Percentiles rank a stretch among this genome's conserved stretches.
Evolutionary conservation across 768 basidiomycete species (phyloP).

Genomic region (Bullera alba): DNA sequence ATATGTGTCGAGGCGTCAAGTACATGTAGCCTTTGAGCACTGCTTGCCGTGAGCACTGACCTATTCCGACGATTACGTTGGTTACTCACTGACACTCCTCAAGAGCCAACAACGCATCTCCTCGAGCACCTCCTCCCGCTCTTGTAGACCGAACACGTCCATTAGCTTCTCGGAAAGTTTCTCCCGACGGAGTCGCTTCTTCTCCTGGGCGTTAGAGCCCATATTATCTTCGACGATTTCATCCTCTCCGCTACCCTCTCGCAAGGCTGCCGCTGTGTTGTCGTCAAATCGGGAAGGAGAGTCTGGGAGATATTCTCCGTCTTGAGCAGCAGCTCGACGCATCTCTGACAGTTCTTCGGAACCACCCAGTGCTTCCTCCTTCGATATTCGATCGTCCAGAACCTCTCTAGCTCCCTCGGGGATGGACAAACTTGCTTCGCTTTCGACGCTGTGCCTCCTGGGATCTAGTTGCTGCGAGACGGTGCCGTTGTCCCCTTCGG

Average conservation of each 20-base stretch:
- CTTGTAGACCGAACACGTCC: slow-evolving; percentile 76
- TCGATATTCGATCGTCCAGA: slow-evolving; percentile 13
- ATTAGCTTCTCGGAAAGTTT: slow-evolving; percentile 79
- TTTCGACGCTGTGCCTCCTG: not conserved
- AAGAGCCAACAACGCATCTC: slow-evolving; percentile 94
- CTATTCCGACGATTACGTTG: not conserved
- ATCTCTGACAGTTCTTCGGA: not conserved
- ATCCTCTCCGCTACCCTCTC: slow-evolving; percentile 14
- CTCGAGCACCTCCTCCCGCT: slow-evolving; percentile 72
- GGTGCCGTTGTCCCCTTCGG: too few relatives aligned
- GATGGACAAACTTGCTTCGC: not conserved
- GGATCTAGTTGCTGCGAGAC: too few relatives aligned
- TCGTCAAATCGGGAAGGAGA: not conserved
- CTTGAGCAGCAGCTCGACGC: not conserved
- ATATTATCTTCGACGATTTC: slow-evolving; percentile 25
- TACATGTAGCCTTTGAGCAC: slow-evolving; percentile 98
- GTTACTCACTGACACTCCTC: slow-evolving; percentile 71
- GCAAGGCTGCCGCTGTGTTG: slow-evolving; percentile 24
- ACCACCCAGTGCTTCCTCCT: not conserved
- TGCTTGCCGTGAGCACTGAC: slow-evolving; percentile 36
- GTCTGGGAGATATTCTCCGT: not conserved
- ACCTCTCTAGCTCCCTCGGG: slow-evolving; percentile 2
- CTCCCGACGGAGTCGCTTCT: slow-evolving; percentile 27
- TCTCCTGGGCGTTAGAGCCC: slow-evolving; percentile 13
- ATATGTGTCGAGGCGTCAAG: slow-evolving; percentile 82